Evolutionary conservation across 2,329 filamentous ascomycete genomes (phyloP), one percentile per base, ranked within the genome.

Genomic region (Colletotrichum lentis): DNA sequence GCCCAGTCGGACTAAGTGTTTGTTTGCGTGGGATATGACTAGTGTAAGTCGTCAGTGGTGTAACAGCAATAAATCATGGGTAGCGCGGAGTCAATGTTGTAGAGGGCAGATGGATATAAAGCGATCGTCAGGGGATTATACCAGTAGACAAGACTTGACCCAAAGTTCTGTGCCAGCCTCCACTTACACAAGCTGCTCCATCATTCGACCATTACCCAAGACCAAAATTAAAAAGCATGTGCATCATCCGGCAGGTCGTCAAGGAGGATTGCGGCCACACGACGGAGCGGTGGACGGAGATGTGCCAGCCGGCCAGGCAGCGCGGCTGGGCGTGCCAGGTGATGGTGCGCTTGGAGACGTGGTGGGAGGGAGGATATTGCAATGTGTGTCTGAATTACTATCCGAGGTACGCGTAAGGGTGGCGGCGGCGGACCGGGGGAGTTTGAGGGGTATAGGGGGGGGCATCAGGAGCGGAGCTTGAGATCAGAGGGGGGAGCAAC

Each of bases 291-390:
- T 52, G 52, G 53, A 24, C 31, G 6, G 64, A 64, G 20, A n/a
- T 39, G 12, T 67, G 64, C 39, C n/a, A 31, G 35, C 27, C 54
- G 20, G 64, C 60, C 18, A 54, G 39, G 35, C 27, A 31, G 16
- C 44, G 39, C 24, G 43, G 61, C 8, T 39, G 60, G 53, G 53
- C n/a, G 5, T 64, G 53, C 39, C 44, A n/a, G n/a, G 31, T 20
- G 22, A 16, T 6, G 46, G 56, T 35, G 49, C 37, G 60, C 18
- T 14, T 57, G 16, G 37, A 57, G 60, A 67, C 60, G 8, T 35
- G 41, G 18, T 64, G 64, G 64, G 60, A 64, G 46, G 24, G 39
- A 27, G 64, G 64, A 7, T 54, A 64, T 39, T 67, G 64, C 52
- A 31, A 64, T 22, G 52, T 20, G 5, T 67, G 64, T 35, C 37